Base-by-base conservation (phyloP, 345 rosid species). In the Salix exigua region DNA sequence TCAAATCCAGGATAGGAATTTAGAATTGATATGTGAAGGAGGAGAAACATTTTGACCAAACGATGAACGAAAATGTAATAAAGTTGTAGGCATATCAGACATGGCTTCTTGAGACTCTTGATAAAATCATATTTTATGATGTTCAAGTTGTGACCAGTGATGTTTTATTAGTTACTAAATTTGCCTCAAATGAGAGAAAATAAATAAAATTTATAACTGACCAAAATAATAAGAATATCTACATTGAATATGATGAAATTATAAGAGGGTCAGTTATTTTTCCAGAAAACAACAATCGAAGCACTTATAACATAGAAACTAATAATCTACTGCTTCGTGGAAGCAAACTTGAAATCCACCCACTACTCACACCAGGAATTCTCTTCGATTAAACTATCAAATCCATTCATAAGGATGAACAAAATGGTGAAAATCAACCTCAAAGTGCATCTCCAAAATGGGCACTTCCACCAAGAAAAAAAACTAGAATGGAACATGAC, bases 11-110 rank as follows among this genome's bases (percentile, higher is more conserved):
- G 83, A 62, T 89, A 74, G 69, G 87, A 77, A 83, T 40, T 76
- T 81, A 68, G 79, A 48, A 80, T 73, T 79, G 44, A 73, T 63
- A 80, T 85, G 77, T 26, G 88, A 73, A 33, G 94, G 85, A 46
- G 85, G 86, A 63, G 88, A 83, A 60, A 83, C 78, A 80, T 87
- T 70, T 66, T 71, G 88, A 78, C 88, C 86, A 81, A 76, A 75
- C 71, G 81, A 79, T 79, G 73, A 76, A 68, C 6, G 77, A 83
- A 75, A 78, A 80, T 82, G 75, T 10, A 85, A 73, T 58, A 88
- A 69, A 73, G 61, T 73, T 73, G 76, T 51, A 44, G 88, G 86
- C 72, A 81, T 82, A 78, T 83, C 87, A 74, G 84, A 90, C 70
- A 81, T 58, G 31, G 81, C 61, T 71, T 82, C 87, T 81, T 74